Base-by-base conservation (phyloP, 2,329 filamentous ascomycete species). In the Microsporum canis region DNA sequence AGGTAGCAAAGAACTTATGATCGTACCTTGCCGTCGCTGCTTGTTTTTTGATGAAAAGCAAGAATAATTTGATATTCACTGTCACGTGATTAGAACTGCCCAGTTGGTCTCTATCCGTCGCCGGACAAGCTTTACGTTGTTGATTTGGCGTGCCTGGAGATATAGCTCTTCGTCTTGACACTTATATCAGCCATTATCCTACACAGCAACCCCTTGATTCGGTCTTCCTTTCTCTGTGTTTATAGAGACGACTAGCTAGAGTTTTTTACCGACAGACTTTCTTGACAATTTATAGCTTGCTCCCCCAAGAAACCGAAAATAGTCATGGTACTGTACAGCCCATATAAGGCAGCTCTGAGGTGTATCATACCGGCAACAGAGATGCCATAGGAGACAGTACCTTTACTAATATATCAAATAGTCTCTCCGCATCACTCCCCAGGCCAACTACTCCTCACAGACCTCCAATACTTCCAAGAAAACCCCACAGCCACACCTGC, bases 341-440 rank as follows among this genome's bases (percentile, higher is more conserved):
- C 45, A 51, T 31, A 51, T 23, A 14, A 33, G 17, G 8, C 51
- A 34, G 51, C 29, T 31, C 12, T 53, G 10, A n/a, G 17, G 2
- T 23, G 12, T 34, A 3, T 14, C 29, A 33, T 14, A n/a, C 10
- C 4, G 10, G 27, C 12, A 23, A 8, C 8, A 7, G 51, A 12
- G 23, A 12, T 3, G 12, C 31, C 17, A 36, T 14, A 55, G 5
- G 31, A 23, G 51, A 55, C 6, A 36, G 34, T 34, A 3, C 45
- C 7, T 27, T 51, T 51, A 14, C 51, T 55, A 55, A 55, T 31
- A 7, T 17, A 17, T 31, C 17, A 12, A 29, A 62, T 75, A 95
- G 89, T 88, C 89, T 71, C 88, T 97, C 82, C 90, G 91, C 78
- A 88, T 99, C 78, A 84, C 89, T 67, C 94, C 94, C 72, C 74